phyloP scores from a whole-genome alignment of 2,329 filamentous ascomycete genomes.

The Talaromyces sp. region DNA sequence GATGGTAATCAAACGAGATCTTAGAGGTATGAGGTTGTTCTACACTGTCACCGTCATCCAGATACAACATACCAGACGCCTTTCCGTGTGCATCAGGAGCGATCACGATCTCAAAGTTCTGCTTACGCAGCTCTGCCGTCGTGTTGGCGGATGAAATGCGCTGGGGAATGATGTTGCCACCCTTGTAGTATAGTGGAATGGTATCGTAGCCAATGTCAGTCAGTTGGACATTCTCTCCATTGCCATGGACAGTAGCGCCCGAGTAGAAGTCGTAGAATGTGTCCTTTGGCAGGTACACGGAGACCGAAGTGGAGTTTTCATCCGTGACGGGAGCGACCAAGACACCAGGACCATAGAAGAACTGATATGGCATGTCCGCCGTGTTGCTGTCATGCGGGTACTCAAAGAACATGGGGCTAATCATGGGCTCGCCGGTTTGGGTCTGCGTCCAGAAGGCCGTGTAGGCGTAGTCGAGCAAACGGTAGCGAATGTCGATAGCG shows the following conservation, averaged over 20 bases:
- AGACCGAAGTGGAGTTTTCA: constrained; percentile 47
- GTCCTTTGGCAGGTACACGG: constrained; percentile 53
- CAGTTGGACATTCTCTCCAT: constrained; percentile 40
- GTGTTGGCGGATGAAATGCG: constrained; percentile 51
- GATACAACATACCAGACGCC: constrained; percentile 63
- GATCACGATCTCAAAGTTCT: constrained; percentile 66
- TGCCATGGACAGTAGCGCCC: constrained; percentile 40
- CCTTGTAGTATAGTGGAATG: constrained; percentile 60
- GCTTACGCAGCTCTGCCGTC: constrained; percentile 53
- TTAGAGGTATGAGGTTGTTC: constrained; percentile 51
- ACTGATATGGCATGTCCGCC: constrained; percentile 49
- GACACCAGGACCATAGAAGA: constrained; percentile 54
- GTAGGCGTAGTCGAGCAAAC: constrained; percentile 74
- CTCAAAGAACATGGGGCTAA: constrained; percentile 66
- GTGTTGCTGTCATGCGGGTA: constrained; percentile 56
- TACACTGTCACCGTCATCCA: constrained; percentile 70
- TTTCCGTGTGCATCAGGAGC: constrained; percentile 57
- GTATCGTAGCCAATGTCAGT: constrained; percentile 42
- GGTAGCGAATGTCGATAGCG: constrained; percentile 67
- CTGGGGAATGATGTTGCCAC: constrained; percentile 55
- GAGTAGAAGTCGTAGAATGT: constrained; percentile 58
- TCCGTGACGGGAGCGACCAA: constrained; percentile 53
- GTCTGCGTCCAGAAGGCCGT: constrained; percentile 60
- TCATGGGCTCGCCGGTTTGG: constrained; percentile 56
- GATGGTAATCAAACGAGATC: constrained; percentile 55